Conservation (phyloP, 345 rosid species). For the Lepidium africanum region DNA sequence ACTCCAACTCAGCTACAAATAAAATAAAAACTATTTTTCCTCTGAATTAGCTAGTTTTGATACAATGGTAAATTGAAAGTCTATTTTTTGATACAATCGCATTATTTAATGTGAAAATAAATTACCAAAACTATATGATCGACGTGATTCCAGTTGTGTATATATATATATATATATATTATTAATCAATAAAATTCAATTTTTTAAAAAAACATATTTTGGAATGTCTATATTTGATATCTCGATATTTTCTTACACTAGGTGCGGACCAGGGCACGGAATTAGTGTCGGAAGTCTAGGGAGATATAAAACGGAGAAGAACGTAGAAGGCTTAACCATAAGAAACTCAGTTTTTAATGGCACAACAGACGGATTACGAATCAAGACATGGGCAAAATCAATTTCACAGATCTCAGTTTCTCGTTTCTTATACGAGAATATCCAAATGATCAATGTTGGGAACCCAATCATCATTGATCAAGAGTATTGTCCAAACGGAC, state of each 20-base stretch:
- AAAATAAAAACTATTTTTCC: too few species aligned
- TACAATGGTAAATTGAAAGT: too few species aligned
- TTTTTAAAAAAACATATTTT: too few species aligned
- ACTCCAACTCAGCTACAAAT: too few species aligned
- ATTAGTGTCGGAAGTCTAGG: constrained; percentile 29
- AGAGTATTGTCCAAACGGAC: constrained; percentile 23
- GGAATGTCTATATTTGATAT: neutral
- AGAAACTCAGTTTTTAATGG: constrained; percentile 21
- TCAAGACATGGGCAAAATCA: constrained; percentile 30
- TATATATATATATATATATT: too few species aligned
- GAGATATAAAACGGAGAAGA: neutral
- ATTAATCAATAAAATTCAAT: too few species aligned
- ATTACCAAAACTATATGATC: too few species aligned
- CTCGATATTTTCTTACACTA: neutral
- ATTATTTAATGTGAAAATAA: too few species aligned
- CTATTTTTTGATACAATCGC: too few species aligned
- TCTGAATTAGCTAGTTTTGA: too few species aligned
- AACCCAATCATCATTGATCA: constrained; percentile 29
- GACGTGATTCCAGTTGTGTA: too few species aligned
- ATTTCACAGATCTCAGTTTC: constrained; percentile 5
- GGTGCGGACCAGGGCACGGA: constrained; percentile 37
- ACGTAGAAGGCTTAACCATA: constrained; percentile 8
- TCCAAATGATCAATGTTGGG: constrained; percentile 22
- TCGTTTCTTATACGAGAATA: constrained; percentile 17
- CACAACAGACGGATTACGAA: constrained; percentile 23